Evolutionary conservation across 139 green algal species (phyloP).

Genomic region (Chlorella sp.): DNA sequence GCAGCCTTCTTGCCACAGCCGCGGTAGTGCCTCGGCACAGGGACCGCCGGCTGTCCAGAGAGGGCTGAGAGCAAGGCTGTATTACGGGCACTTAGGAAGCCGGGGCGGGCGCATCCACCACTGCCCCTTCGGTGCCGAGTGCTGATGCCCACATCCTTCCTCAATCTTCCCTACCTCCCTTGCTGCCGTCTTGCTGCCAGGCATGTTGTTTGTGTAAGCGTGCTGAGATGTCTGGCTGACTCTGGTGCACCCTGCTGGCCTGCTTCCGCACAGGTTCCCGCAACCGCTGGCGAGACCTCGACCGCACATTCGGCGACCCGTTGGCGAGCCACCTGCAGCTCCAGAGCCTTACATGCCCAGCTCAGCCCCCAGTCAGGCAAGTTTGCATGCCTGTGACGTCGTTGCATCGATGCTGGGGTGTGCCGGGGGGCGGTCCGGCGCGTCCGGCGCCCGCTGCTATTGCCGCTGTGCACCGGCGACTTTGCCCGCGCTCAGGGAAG

Average conservation of each 20-base stretch:
- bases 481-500: slow-evolving; percentile 22
- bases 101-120: background rate
- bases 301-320: no score
- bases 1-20: slow-evolving; percentile 44
- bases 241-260: background rate
- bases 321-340: no score
- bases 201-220: no score
- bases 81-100: slow-evolving; percentile 48
- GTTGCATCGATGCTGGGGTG: no score
- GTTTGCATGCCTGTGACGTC: no score
- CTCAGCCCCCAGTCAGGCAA: background rate
- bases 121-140: slow-evolving; percentile 40
- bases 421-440: no score
- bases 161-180: background rate
- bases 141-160: slow-evolving; percentile 38
- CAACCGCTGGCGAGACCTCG: background rate
- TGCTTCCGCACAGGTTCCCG: background rate
- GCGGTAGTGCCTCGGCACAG: slow-evolving; percentile 10
- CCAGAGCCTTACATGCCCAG: no score
- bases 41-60: slow-evolving; percentile 43
- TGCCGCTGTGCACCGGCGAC: no score
- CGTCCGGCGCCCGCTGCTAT: no score
- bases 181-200: no score
- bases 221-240: background rate
- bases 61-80: slow-evolving; percentile 31